phyloP scores from a whole-genome alignment of 352 stramenopile species.

The Thraustochytrium sp. region DNA sequence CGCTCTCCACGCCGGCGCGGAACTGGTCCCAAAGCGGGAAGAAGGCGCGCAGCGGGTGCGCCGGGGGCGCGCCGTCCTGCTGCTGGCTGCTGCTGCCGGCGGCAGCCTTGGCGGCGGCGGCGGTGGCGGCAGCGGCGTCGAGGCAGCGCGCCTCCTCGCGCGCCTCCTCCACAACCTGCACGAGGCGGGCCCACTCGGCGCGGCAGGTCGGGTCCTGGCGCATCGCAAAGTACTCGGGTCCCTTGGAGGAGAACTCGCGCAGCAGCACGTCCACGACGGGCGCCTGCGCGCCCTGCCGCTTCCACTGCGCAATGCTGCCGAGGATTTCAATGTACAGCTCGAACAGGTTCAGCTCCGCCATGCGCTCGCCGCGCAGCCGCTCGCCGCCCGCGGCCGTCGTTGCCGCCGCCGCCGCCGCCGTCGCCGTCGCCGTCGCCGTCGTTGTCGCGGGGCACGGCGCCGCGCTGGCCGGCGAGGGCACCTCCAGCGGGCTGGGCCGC shows the following conservation, averaged over 20 bases:
- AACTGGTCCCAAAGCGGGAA: background rate
- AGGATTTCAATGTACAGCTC: slow-evolving; percentile 7
- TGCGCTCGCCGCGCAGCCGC: no score
- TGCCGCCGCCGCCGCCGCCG: no score
- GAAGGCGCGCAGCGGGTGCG: background rate
- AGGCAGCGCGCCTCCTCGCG: background rate
- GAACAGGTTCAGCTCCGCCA: slow-evolving; percentile 5
- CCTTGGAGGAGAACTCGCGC: slow-evolving; percentile 19
- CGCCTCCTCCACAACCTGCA: background rate
- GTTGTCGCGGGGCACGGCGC: no score
- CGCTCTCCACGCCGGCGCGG: background rate
- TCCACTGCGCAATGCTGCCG: slow-evolving; percentile 4
- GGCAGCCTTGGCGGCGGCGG: no score
- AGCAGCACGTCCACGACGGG: background rate
- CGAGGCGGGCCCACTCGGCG: background rate
- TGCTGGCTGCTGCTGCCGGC: background rate
- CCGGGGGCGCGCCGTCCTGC: background rate
- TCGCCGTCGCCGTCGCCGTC: no score
- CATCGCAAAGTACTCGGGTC: slow-evolving; percentile 19
- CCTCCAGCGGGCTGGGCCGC: no score
- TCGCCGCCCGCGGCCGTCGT: no score
- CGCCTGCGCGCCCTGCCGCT: background rate
- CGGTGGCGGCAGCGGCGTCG: no score
- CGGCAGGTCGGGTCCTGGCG: background rate
- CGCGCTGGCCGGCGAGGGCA: no score